A percentile compares a stretch with the other conserved stretches of the same genome.
Evolutionary conservation across 2,329 filamentous ascomycete genomes (phyloP).

Genomic region (Verticillium albo-atrum): DNA sequence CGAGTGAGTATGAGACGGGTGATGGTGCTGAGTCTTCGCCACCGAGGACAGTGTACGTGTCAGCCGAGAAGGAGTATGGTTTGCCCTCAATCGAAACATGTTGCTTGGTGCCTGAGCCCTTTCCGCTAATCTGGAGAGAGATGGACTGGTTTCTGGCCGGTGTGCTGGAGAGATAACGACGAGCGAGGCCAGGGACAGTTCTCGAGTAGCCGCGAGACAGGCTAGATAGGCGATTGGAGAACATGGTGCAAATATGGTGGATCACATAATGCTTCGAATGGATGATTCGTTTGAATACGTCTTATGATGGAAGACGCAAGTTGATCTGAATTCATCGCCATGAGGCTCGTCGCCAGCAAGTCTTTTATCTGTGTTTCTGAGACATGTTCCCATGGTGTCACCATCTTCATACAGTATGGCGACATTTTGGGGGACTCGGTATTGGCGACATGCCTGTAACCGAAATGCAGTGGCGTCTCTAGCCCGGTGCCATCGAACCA

Average conservation of each 20-base stretch:
- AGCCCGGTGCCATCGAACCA: neutral
- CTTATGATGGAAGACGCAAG: neutral
- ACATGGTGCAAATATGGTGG: neutral
- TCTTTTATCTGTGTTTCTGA: neutral
- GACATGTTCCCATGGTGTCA: neutral
- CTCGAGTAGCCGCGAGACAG: neutral
- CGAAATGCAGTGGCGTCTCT: neutral
- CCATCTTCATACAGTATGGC: neutral
- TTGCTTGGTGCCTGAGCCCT: slow-evolving; percentile 17
- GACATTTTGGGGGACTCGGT: neutral
- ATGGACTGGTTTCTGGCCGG: slow-evolving; percentile 6
- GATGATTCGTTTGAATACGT: neutral
- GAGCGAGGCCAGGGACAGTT: neutral
- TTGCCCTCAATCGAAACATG: slow-evolving; percentile 17
- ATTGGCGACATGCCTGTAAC: neutral
- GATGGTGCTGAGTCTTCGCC: slow-evolving; percentile 20
- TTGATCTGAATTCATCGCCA: neutral
- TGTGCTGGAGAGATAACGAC: neutral
- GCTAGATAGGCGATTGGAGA: neutral
- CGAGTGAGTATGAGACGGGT: slow-evolving; percentile 21
- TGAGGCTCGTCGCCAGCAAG: neutral
- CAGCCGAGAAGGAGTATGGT: slow-evolving; percentile 18
- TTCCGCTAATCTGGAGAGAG: slow-evolving; percentile 16
- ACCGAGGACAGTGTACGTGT: slow-evolving; percentile 22
- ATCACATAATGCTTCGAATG: neutral